Conservation (phyloP, 768 basidiomycete species). For the Coprinellus aureogranulatus region DNA sequence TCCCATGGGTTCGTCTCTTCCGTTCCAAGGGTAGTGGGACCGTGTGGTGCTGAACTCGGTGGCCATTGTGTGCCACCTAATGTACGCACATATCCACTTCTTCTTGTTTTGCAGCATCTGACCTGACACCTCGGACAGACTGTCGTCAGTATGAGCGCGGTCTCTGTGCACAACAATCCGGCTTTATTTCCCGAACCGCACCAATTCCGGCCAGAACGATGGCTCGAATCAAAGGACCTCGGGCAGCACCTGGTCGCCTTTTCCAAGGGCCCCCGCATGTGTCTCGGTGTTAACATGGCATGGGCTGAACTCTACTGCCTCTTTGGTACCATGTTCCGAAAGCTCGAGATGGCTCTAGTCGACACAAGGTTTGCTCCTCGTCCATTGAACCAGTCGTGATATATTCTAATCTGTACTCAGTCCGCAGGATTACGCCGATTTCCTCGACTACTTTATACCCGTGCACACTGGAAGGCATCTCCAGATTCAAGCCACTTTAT, state of each 20-base stretch:
- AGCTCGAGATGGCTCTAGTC: conserved; percentile 32
- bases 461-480: conserved; percentile 29
- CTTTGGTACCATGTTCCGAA: conserved; percentile 41
- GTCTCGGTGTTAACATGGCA: conserved; percentile 43
- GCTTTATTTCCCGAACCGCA: conserved; percentile 37
- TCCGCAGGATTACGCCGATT: conserved; percentile 26
- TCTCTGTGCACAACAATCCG: conserved; percentile 36
- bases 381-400: neutral
- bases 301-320: conserved; percentile 42
- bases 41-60: conserved; percentile 30
- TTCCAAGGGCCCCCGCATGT: conserved; percentile 44
- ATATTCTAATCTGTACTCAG: conserved; percentile 15
- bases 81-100: conserved; percentile 24
- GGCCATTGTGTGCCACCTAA: conserved; percentile 36
- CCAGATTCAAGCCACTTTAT: conserved; percentile 14
- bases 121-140: conserved; percentile 29
- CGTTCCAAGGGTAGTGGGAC: conserved; percentile 41
- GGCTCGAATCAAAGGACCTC: conserved; percentile 33
- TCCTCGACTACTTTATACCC: conserved; percentile 36
- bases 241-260: conserved; percentile 41
- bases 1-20: conserved; percentile 41
- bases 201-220: conserved; percentile 41
- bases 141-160: conserved; percentile 38
- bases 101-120: neutral
- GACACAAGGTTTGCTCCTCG: conserved; percentile 25